Evolutionary conservation across 768 basidiomycete genomes (phyloP).

Genomic region (Sarcomyxa edulis): DNA sequence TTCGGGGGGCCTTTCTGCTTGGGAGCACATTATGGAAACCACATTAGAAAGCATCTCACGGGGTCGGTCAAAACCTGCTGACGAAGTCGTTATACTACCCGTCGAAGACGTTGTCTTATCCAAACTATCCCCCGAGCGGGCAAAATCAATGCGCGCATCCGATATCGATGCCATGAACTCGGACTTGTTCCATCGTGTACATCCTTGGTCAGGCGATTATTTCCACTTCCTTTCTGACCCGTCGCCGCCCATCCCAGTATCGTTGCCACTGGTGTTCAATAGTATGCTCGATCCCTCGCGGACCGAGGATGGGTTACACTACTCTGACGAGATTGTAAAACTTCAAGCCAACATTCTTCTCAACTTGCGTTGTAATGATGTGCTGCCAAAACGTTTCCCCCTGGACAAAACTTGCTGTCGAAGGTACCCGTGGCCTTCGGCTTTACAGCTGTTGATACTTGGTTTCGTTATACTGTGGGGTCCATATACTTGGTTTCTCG

Average conservation of each 20-base stretch:
- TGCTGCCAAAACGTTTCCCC: slow-evolving; percentile 55
- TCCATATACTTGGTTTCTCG: slow-evolving; percentile 38
- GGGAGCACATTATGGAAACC: slow-evolving; percentile 70
- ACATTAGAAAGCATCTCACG: slow-evolving; percentile 48
- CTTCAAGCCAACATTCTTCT: slow-evolving; percentile 75
- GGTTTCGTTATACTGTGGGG: slow-evolving; percentile 41
- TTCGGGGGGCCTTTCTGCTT: slow-evolving; percentile 73
- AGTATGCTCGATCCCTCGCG: slow-evolving; percentile 64
- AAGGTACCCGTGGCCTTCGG: slow-evolving; percentile 62
- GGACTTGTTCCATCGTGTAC: slow-evolving; percentile 67
- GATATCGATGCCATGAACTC: slow-evolving; percentile 93
- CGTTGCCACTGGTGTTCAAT: slow-evolving; percentile 79
- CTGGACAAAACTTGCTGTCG: slow-evolving; percentile 79
- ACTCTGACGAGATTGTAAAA: slow-evolving; percentile 52
- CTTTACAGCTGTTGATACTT: slow-evolving; percentile 52
- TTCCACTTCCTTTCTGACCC: slow-evolving; percentile 22
- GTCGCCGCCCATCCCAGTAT: slow-evolving; percentile 29
- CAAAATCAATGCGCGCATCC: slow-evolving; percentile 61
- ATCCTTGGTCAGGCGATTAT: slow-evolving; percentile 21
- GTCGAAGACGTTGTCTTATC: slow-evolving; percentile 65
- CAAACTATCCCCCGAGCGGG: slow-evolving; percentile 61
- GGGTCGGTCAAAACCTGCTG: slow-evolving; percentile 43
- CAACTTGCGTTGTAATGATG: slow-evolving; percentile 77
- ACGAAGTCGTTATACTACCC: slow-evolving; percentile 73
- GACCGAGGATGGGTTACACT: slow-evolving; percentile 86